Percentiles rank a stretch among this genome's conserved stretches.
Evolutionary conservation across 768 basidiomycete genomes (phyloP).

Genomic region (Boletellus sp.): DNA sequence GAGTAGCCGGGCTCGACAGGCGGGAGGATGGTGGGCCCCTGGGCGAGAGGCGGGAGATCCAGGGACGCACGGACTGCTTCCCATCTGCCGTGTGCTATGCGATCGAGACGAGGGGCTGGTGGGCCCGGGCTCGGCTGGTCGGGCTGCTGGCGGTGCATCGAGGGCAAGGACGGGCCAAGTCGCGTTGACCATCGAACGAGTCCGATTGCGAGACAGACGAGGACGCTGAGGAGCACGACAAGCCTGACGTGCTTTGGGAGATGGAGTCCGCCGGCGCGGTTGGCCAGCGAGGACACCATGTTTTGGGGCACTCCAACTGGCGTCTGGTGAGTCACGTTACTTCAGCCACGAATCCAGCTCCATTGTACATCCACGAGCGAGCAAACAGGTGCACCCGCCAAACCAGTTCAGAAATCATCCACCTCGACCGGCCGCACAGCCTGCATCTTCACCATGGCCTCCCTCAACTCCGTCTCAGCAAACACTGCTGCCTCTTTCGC

Average conservation of each 20-base stretch:
- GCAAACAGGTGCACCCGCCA: background rate
- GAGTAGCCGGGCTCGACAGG: background rate
- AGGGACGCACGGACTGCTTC: slow-evolving; percentile 29
- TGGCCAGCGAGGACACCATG: slow-evolving; percentile 22
- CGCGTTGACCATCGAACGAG: slow-evolving; percentile 15
- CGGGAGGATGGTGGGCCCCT: background rate
- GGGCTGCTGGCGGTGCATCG: background rate
- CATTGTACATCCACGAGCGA: background rate
- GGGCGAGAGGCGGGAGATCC: slow-evolving; percentile 26
- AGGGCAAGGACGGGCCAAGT: background rate
- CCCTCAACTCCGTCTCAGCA: slow-evolving; percentile 71
- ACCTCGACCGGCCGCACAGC: slow-evolving; percentile 46
- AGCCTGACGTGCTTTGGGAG: slow-evolving; percentile 15
- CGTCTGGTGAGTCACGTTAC: too few relatives aligned
- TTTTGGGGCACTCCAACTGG: too few relatives aligned
- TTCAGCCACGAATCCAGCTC: too few relatives aligned
- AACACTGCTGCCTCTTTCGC: slow-evolving; percentile 69
- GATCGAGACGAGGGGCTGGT: background rate
- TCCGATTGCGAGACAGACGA: slow-evolving; percentile 22
- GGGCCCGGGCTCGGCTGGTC: background rate
- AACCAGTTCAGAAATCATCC: slow-evolving; percentile 29
- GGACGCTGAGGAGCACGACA: slow-evolving; percentile 17
- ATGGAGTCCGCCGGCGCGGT: too few relatives aligned
- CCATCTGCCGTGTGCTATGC: slow-evolving; percentile 35
- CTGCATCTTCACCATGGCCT: slow-evolving; percentile 69